These are phyloP conservation scores for Lagenaria siceraria DNA, from an alignment of 306 rosid species.

Conservation along the genomic window DNA sequence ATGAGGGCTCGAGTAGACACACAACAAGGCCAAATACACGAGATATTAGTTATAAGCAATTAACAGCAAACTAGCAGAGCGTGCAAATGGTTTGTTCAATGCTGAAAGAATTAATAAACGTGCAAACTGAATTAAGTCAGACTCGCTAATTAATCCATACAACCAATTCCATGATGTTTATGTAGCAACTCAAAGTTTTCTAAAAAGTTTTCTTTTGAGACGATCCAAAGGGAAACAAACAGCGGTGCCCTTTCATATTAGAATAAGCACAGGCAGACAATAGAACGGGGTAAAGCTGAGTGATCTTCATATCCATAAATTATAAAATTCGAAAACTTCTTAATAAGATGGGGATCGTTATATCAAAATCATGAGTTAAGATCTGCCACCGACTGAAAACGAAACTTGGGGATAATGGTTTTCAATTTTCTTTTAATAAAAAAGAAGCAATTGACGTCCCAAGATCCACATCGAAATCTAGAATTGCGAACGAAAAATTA, in stretches of 20 bases:
- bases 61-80: not conserved
- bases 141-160: not conserved
- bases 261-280: not conserved
- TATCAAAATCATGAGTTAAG: not conserved
- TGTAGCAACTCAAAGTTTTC: not conserved
- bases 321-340: not conserved
- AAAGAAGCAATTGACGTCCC: not conserved
- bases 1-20: not conserved
- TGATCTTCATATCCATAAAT: not conserved
- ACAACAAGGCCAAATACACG: not conserved
- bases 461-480: not conserved
- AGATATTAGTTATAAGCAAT: not conserved
- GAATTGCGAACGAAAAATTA: not conserved
- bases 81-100: not conserved
- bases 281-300: not conserved
- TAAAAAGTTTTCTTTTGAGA: not conserved
- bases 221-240: not conserved
- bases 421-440: not conserved
- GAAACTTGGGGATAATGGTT: not conserved
- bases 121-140: not conserved
- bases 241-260: not conserved
- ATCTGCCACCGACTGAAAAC: not conserved
- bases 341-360: not conserved
- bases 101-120: not conserved
- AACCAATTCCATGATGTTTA: not conserved